Conservation (phyloP, 2,329 filamentous ascomycete genomes). For the Talaromyces piceae region DNA sequence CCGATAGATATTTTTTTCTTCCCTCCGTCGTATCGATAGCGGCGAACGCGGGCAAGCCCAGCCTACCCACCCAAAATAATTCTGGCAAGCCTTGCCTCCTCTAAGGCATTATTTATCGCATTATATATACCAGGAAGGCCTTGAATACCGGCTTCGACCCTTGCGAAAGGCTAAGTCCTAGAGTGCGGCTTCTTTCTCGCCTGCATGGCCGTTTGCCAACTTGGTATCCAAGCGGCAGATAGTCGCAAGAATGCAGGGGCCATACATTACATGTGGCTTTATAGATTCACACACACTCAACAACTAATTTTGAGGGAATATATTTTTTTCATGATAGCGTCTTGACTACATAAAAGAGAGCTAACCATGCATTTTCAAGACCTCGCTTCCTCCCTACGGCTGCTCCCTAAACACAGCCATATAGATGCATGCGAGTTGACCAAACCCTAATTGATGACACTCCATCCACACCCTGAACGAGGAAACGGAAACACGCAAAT, state of each 20-base stretch:
- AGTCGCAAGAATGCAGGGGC: too few species aligned
- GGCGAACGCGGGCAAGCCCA: neutral
- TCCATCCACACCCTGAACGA: conserved; percentile 34
- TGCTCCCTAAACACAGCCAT: conserved; percentile 33
- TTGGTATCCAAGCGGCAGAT: too few species aligned
- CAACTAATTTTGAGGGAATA: neutral
- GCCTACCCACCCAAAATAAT: neutral
- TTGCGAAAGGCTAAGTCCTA: too few species aligned
- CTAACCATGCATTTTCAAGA: conserved; percentile 34
- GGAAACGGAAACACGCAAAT: conserved; percentile 33
- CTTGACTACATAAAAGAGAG: conserved; percentile 36
- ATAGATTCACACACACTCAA: neutral
- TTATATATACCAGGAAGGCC: too few species aligned
- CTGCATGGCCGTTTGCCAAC: too few species aligned
- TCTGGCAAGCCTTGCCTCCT: neutral
- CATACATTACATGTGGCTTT: too few species aligned
- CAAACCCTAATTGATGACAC: conserved; percentile 21
- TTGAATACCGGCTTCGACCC: too few species aligned
- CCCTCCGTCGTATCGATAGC: conserved; percentile 11
- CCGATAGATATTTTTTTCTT: conserved; percentile 10
- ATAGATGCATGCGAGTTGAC: conserved; percentile 36
- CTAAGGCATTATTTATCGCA: neutral
- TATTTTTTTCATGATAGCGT: conserved; percentile 33
- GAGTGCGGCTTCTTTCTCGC: too few species aligned
- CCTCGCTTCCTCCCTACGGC: conserved; percentile 28